phyloP scores from a whole-genome alignment of 2,329 filamentous ascomycete species.

The Dactylellina leptospora region DNA sequence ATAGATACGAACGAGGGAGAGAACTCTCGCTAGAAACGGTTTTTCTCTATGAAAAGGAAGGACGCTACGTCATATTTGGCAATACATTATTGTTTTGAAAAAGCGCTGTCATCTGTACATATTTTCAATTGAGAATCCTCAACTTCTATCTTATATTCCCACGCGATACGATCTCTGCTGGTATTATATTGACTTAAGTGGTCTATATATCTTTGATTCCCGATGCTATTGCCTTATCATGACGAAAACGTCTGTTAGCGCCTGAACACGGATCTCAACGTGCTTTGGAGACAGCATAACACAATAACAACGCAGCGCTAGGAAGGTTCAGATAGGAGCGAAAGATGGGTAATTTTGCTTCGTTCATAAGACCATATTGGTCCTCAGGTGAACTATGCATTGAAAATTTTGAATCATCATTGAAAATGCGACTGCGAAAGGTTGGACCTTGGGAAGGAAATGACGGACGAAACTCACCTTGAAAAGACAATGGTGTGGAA shows the following conservation, averaged over 20 bases:
- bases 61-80: neutral
- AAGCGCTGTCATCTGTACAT: slow-evolving; percentile 45
- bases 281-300: neutral
- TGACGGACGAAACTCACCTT: neutral
- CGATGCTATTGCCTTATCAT: too few relatives aligned
- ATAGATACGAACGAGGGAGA: neutral
- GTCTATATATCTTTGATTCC: too few relatives aligned
- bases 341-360: slow-evolving; percentile 53
- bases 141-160: too few relatives aligned
- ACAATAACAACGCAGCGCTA: neutral
- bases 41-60: neutral
- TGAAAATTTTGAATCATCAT: slow-evolving; percentile 52
- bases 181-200: too few relatives aligned
- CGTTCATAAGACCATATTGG: slow-evolving; percentile 39
- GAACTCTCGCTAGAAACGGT: too few relatives aligned
- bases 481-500: too few relatives aligned
- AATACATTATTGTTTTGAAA: slow-evolving; percentile 16
- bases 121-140: too few relatives aligned
- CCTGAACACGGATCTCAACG: too few relatives aligned
- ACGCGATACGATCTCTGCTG: too few relatives aligned
- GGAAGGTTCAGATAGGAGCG: slow-evolving; percentile 48
- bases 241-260: too few relatives aligned
- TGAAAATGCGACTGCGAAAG: neutral
- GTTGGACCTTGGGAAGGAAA: neutral
- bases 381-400: slow-evolving; percentile 53